Percentiles rank a stretch among this genome's conserved stretches.
phyloP scores from a whole-genome alignment of 371 early-diverging fungal genomes.

The Mucor indicus region DNA sequence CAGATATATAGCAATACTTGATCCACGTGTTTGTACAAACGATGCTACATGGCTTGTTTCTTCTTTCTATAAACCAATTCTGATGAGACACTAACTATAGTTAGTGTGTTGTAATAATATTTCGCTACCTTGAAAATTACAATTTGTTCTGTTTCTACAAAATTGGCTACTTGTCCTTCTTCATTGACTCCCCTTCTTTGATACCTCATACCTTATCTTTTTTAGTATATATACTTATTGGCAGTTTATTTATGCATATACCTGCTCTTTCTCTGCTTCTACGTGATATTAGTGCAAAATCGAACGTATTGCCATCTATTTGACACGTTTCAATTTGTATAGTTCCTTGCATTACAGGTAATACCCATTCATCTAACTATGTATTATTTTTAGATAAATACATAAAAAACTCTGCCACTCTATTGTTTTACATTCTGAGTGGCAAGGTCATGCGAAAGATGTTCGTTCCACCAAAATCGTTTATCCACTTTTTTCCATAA shows the following conservation, averaged over 20 bases:
- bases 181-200: slow-evolving; percentile 64
- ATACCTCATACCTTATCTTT: slow-evolving; percentile 67
- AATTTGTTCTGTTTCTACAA: slow-evolving; percentile 69
- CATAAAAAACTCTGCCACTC: background rate
- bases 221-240: background rate
- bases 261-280: slow-evolving; percentile 61
- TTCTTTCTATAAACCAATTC: slow-evolving; percentile 46
- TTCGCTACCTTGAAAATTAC: slow-evolving; percentile 36
- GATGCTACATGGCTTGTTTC: slow-evolving; percentile 53
- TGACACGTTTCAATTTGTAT: slow-evolving; percentile 60
- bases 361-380: slow-evolving; percentile 61
- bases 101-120: no score
- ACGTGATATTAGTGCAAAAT: slow-evolving; percentile 56
- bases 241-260: no score
- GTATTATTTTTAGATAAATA: no score
- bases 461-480: slow-evolving; percentile 72
- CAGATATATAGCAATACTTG: slow-evolving; percentile 33
- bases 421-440: slow-evolving; percentile 28
- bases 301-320: slow-evolving; percentile 57
- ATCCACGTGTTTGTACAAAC: slow-evolving; percentile 65
- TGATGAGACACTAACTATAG: no score
- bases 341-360: slow-evolving; percentile 70
- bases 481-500: slow-evolving; percentile 33
- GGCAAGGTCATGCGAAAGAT: slow-evolving; percentile 48
- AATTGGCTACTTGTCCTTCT: slow-evolving; percentile 66